phyloP scores from a whole-genome alignment of 805 yeast genomes.

The Ogataea sp. region DNA sequence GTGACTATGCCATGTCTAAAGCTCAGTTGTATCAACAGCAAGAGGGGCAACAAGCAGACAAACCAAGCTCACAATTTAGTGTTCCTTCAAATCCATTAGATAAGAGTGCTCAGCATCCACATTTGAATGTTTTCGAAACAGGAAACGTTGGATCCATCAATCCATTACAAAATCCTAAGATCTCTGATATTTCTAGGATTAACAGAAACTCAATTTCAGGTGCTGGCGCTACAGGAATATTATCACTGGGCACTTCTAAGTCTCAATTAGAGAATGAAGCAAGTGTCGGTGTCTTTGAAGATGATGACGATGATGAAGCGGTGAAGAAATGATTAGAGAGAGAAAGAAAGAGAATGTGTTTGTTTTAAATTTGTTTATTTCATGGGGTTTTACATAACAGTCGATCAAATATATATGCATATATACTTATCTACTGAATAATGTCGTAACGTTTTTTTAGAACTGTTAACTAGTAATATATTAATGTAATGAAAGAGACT shows the following conservation, averaged over 20 bases:
- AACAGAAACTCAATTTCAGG: slow-evolving; percentile 53
- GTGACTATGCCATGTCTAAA: slow-evolving; percentile 83
- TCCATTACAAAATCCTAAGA: slow-evolving; percentile 40
- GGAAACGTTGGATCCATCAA: slow-evolving; percentile 18
- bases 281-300: slow-evolving; percentile 22
- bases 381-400: no score
- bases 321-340: no score
- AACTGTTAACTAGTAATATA: not conserved
- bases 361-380: not conserved
- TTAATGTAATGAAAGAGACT: not conserved
- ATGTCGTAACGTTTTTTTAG: not conserved
- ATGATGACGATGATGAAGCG: slow-evolving; percentile 10
- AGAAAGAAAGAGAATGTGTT: no score
- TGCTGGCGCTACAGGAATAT: slow-evolving; percentile 22
- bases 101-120: slow-evolving; percentile 8
- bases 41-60: not conserved
- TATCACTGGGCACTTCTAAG: slow-evolving; percentile 44
- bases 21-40: slow-evolving; percentile 26
- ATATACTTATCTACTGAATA: no score
- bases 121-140: not conserved
- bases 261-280: slow-evolving; percentile 49
- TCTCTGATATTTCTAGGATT: slow-evolving; percentile 52
- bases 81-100: slow-evolving; percentile 10
- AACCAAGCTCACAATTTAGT: no score
- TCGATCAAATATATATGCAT: no score